phyloP scores from a whole-genome alignment of 2,329 filamentous ascomycete genomes.

The Colletotrichum lini region DNA sequence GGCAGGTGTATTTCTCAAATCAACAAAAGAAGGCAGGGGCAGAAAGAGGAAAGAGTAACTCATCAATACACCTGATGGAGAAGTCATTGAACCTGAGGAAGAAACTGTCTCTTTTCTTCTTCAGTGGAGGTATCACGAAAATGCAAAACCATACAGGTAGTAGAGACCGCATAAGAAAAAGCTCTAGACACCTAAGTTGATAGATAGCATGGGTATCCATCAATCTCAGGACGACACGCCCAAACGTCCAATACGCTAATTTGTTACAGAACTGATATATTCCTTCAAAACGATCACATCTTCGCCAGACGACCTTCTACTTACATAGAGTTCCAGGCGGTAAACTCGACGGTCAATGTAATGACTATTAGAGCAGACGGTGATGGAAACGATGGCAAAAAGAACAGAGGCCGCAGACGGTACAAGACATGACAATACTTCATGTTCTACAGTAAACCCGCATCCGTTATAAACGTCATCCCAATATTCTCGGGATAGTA shows the following conservation, averaged over 20 bases:
- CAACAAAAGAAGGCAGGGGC: background rate
- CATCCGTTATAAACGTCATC: background rate
- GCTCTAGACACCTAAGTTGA: too few relatives aligned
- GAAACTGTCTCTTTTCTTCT: background rate
- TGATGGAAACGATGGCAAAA: background rate
- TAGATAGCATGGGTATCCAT: too few relatives aligned
- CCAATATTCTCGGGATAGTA: background rate
- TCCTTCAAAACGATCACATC: too few relatives aligned
- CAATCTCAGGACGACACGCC: too few relatives aligned
- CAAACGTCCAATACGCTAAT: too few relatives aligned
- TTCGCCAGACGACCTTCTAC: too few relatives aligned
- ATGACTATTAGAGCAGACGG: background rate
- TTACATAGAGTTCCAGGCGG: background rate
- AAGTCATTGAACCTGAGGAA: background rate
- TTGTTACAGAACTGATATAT: too few relatives aligned
- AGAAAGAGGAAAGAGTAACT: background rate
- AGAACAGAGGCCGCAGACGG: background rate
- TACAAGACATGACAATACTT: background rate
- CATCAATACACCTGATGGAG: too few relatives aligned
- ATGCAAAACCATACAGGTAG: too few relatives aligned
- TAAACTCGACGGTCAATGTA: background rate
- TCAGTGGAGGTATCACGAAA: too few relatives aligned
- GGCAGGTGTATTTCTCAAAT: background rate
- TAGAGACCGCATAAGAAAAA: too few relatives aligned
- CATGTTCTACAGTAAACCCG: background rate